phyloP scores from a whole-genome alignment of 2,329 filamentous ascomycete species.

The Hymenoscyphus occultus region DNA sequence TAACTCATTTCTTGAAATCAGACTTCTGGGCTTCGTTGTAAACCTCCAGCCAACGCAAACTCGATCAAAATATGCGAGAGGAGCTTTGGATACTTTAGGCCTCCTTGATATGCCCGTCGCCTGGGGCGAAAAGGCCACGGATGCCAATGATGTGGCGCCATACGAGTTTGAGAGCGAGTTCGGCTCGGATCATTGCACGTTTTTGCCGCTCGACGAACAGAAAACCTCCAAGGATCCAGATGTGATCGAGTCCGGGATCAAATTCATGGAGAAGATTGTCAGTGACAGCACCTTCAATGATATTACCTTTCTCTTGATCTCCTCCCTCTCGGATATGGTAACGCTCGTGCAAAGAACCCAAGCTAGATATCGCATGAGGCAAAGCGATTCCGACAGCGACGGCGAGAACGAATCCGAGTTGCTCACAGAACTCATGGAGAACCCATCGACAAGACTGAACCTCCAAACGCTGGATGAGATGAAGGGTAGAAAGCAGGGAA shows the following conservation, averaged over 20 bases:
- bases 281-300: neutral
- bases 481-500: no score
- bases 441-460: no score
- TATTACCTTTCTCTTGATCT: neutral
- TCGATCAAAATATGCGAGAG: slow-evolving; percentile 27
- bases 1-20: neutral
- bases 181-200: neutral
- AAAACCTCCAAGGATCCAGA: neutral
- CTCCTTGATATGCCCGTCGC: slow-evolving; percentile 26
- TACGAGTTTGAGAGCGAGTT: neutral
- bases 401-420: neutral
- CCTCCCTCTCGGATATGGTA: neutral
- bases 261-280: neutral
- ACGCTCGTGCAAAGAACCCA: neutral
- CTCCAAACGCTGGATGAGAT: no score
- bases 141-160: neutral
- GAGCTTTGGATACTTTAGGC: slow-evolving; percentile 26
- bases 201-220: neutral
- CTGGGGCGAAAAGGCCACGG: slow-evolving; percentile 15
- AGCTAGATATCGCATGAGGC: no score
- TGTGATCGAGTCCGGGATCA: neutral
- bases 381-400: no score
- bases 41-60: slow-evolving; percentile 27
- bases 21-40: slow-evolving; percentile 30
- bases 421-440: neutral